phyloP scores from a whole-genome alignment of 2,329 filamentous ascomycete species.

The Mycosphaerella sp. region DNA sequence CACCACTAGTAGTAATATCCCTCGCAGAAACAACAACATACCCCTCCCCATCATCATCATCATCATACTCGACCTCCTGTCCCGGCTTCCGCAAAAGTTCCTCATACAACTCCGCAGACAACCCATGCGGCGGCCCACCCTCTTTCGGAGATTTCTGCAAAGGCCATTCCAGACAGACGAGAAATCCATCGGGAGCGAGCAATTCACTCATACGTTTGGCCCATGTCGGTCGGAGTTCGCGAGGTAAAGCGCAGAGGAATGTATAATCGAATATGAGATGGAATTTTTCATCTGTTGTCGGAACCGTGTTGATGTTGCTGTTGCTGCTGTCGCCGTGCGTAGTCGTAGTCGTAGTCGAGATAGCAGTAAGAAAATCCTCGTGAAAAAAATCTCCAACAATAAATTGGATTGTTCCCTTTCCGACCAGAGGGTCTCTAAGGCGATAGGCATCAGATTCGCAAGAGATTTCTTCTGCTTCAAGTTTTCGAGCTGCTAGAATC shows the following conservation, averaged over 20 bases:
- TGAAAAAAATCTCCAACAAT: too few species aligned
- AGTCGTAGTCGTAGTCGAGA: too few species aligned
- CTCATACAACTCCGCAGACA: slow-evolving; percentile 63
- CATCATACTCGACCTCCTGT: slow-evolving; percentile 53
- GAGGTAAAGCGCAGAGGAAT: slow-evolving; percentile 56
- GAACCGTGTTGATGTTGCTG: too few species aligned
- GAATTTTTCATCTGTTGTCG: slow-evolving; percentile 41
- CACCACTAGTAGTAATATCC: background rate
- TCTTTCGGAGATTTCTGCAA: slow-evolving; percentile 47
- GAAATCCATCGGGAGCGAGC: slow-evolving; percentile 46
- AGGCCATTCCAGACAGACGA: slow-evolving; percentile 71
- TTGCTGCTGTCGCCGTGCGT: too few species aligned
- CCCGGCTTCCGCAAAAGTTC: slow-evolving; percentile 66
- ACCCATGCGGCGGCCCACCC: slow-evolving; percentile 66
- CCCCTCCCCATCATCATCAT: slow-evolving; percentile 41
- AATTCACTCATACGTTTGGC: slow-evolving; percentile 50
- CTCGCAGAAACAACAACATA: slow-evolving; percentile 32
- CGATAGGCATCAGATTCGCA: too few species aligned
- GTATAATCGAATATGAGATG: slow-evolving; percentile 62
- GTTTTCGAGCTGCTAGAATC: too few species aligned
- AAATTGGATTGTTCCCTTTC: too few species aligned
- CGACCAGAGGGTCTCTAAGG: too few species aligned
- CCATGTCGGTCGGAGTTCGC: slow-evolving; percentile 51
- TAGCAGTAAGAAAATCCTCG: too few species aligned
- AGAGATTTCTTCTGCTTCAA: too few species aligned